Conservation (phyloP, 441 rosid species). For the Gossypium schwendimanii region DNA sequence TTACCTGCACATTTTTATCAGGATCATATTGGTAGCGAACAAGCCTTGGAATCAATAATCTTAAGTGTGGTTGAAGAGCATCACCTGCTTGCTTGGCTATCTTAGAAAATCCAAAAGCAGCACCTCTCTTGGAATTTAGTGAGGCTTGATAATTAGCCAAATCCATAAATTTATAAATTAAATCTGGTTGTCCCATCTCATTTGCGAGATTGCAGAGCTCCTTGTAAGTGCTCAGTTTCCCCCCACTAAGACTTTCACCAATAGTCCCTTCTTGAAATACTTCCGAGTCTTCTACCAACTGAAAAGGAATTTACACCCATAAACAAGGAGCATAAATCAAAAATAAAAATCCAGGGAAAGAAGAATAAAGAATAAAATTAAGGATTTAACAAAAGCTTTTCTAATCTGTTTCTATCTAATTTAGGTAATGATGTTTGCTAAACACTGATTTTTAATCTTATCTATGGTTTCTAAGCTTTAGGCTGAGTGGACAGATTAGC, state of each 20-base stretch:
- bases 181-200: slow-evolving; percentile 99
- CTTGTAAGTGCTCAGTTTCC: slow-evolving; percentile 92
- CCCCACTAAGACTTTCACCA: slow-evolving; percentile 83
- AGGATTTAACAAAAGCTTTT: background rate
- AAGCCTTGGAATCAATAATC: slow-evolving; percentile 75
- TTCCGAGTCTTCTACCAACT: slow-evolving; percentile 92
- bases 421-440: background rate
- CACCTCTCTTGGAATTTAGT: slow-evolving; percentile 88
- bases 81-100: slow-evolving; percentile 99
- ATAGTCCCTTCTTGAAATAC: slow-evolving; percentile 93
- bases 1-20: slow-evolving; percentile 96
- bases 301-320: slow-evolving; percentile 24
- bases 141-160: slow-evolving; percentile 95
- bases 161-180: slow-evolving; percentile 95
- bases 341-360: slow-evolving; percentile 18
- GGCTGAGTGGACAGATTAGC: background rate
- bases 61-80: slow-evolving; percentile 88
- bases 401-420: background rate
- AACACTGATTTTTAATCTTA: background rate
- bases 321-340: background rate
- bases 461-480: background rate
- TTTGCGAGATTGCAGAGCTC: slow-evolving; percentile 93
- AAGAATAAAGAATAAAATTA: background rate
- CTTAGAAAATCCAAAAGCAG: slow-evolving; percentile 97
- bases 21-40: slow-evolving; percentile 97